A percentile compares a stretch with the other conserved stretches of the same genome.
phyloP scores from a whole-genome alignment of 73 alveolate species.

The Stentor coeruleus region DNA sequence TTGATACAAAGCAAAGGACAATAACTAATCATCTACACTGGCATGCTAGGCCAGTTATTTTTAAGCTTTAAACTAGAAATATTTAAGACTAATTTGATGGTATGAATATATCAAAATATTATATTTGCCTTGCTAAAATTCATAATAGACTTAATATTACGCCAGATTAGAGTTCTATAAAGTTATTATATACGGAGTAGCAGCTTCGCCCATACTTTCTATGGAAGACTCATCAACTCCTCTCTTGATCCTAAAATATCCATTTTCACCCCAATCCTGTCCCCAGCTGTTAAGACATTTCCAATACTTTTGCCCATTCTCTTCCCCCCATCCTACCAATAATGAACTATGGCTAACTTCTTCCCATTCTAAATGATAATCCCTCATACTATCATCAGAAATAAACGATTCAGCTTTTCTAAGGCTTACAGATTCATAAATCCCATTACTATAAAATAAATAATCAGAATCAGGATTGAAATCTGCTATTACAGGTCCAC shows the following conservation, averaged over 20 bases:
- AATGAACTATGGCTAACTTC: slow-evolving; percentile 49
- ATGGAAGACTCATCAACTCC: slow-evolving; percentile 7
- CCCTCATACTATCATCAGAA: slow-evolving; percentile 46
- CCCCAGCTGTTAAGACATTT: slow-evolving; percentile 59
- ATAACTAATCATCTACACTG: not conserved
- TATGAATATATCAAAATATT: too few species aligned
- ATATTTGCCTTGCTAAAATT: too few species aligned
- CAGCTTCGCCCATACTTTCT: slow-evolving; percentile 20
- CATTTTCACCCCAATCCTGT: slow-evolving; percentile 78
- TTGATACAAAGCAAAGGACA: not conserved
- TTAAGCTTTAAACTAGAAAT: not conserved
- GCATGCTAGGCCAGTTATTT: not conserved
- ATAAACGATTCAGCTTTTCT: slow-evolving; percentile 31
- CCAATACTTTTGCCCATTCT: slow-evolving; percentile 51
- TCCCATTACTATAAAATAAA: slow-evolving; percentile 53
- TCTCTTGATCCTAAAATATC: slow-evolving; percentile 53
- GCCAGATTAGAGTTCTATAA: too few species aligned
- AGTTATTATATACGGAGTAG: not conserved
- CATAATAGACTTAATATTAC: too few species aligned
- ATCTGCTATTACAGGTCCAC: slow-evolving; percentile 76
- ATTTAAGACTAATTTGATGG: too few species aligned
- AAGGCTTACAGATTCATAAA: slow-evolving; percentile 29
- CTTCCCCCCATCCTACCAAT: slow-evolving; percentile 60
- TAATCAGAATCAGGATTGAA: slow-evolving; percentile 48
- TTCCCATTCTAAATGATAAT: slow-evolving; percentile 48